Base-by-base conservation (phyloP, 1,284 basidiomycete genomes). In the Jaminaea rosea region DNA sequence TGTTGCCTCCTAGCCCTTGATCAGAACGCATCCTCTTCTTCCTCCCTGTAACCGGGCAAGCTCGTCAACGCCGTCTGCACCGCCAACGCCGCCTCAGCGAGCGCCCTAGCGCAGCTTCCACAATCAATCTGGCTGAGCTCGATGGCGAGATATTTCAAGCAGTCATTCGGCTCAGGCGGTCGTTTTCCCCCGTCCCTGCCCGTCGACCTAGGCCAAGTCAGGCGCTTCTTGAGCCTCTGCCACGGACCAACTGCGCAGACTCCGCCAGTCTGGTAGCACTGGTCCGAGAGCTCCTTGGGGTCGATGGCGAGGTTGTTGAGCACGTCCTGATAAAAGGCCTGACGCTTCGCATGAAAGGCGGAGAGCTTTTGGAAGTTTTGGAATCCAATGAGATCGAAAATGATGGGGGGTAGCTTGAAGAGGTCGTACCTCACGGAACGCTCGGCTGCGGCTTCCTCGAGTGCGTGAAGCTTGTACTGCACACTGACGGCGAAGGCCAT, bases 211-310 rank as follows among this genome's bases (percentile, higher is more conserved):
- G 50, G 50, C 50, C 50, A 52, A 3, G 47, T 47, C 26, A 52
- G 47, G 21, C 36, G 50, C 17, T 7, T 10, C 26, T 51, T 52
- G 6, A 52, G 34, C 11, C 32, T n/a, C 9, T 24, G n/a, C 44
- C 29, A 36, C 15, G 50, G 50, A 8, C 23, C 37, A 15, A 52
- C 34, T 8, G 24, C 23, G 24, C 50, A 52, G 15, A 52, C 27
- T 11, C 50, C 50, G 26, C 46, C 49, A 2, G 50, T 50, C 28
- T 52, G 49, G 47, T 52, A 48, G 34, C 50, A 52, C 27, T 52
- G 45, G 21, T 37, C 28, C 5, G 46, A 47, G n/a, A 52, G 46
- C 28, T 36, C 50, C 19, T 52, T 50, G 21, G 50, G 50, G 32
- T 52, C 50, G 10, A 52, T 41, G 13, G 24, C 26, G 24, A 52